Percentiles rank a stretch among this genome's conserved stretches.
phyloP scores from a whole-genome alignment of 306 rosid genomes.

The Quercus glauca region DNA sequence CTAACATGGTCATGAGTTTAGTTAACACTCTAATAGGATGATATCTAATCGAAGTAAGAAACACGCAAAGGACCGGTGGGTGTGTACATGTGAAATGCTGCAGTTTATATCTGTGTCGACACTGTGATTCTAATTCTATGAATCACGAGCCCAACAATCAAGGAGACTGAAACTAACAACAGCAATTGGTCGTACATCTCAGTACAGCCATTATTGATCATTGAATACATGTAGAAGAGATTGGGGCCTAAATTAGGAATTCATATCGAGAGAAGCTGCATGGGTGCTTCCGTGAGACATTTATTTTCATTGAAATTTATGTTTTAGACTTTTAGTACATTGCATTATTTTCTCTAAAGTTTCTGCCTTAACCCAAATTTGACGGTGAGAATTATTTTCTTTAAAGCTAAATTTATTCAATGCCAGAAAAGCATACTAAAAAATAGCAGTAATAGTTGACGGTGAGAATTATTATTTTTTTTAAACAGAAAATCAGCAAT shows the following conservation, averaged over 20 bases:
- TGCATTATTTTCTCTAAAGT: too few species aligned
- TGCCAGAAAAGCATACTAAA: too few species aligned
- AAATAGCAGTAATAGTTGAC: not conserved
- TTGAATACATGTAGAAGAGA: not conserved
- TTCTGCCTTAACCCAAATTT: too few species aligned
- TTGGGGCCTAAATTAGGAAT: too few species aligned
- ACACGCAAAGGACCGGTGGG: not conserved
- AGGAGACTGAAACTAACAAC: not conserved
- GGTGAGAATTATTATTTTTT: not conserved
- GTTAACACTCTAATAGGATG: too few species aligned
- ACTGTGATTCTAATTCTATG: not conserved
- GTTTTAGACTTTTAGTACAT: too few species aligned
- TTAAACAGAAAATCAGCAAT: not conserved
- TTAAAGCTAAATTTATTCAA: too few species aligned
- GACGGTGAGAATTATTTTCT: too few species aligned
- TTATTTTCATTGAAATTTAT: not conserved
- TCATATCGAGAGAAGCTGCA: not conserved
- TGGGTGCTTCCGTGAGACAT: not conserved
- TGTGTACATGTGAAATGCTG: constrained; percentile 24
- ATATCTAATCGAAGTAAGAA: not conserved
- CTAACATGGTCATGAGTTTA: too few species aligned
- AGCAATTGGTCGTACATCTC: constrained; percentile 14
- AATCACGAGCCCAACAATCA: constrained; percentile 20
- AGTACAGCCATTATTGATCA: constrained; percentile 12
- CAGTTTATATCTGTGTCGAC: constrained; percentile 12